Evolutionary conservation across 163 green algal genomes (phyloP), one percentile per base, ranked within the genome.

Genomic region (Scenedesmus sp.): DNA sequence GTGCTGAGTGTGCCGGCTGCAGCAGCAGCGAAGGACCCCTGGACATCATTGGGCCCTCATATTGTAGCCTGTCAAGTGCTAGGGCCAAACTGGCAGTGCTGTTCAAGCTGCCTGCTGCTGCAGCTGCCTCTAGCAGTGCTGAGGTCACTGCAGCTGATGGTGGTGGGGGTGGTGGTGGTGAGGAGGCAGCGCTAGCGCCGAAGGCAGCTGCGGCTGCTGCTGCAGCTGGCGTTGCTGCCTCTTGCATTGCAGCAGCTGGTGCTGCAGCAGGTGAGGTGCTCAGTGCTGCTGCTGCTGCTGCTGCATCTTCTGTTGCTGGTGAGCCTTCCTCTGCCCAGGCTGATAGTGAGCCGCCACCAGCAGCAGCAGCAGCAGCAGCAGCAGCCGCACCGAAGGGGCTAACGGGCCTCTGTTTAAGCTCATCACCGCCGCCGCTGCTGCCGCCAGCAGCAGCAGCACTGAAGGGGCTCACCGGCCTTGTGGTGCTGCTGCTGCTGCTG

Each of bases 331-430:
- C 70, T 15, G 70, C 23, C 70, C 86, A 84, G 20, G 46, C 85
- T 82, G 60, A n/a, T 34, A 86, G 46, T 34, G 81, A 62, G 60
- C 55, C 62, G 66, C 13, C 85, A 66, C 15, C 84, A 54, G 26
- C 64, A 83, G 86, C 86, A 83, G 86, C 86, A 74, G 55, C 34
- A 77, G 83, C 83, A 88, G 83, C 59, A 74, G 83, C 83, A 88
- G 83, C 83, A 74, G 83, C 83, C 77, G 83, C 83, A 73, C 7
- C 2, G 8, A 52, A 20, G 7, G 83, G 52, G 60, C 23, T 74
- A 4, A 46, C 1, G 26, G 77, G 62, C 62, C 13, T 15, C 62
- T 9, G 34, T 7, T 59, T 46, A 46, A 46, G 34, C 34, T 46
- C 34, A 46, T 46, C 34, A 46, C 34, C 34, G 34, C 34, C 34